Percentiles rank a stretch among this genome's conserved stretches.
Evolutionary conservation across 139 green algal species (phyloP).

Genomic region (Chlamydomonas eustigma): DNA sequence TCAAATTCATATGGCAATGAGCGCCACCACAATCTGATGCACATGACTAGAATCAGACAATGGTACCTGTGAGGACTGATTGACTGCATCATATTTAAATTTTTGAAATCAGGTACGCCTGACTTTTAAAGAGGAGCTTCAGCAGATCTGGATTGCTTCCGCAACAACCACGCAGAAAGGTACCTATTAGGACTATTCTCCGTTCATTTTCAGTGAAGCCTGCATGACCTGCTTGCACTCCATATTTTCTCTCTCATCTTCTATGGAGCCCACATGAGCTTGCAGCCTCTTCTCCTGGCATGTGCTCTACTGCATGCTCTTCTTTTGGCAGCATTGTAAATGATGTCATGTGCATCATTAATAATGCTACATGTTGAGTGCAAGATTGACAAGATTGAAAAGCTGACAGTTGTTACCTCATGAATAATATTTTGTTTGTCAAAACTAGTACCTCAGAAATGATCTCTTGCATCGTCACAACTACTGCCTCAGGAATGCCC

Average conservation of each 20-base stretch:
- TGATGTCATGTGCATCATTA: no score
- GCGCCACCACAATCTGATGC: neutral
- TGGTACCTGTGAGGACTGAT: neutral
- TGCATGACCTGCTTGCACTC: neutral
- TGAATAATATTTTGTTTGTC: neutral
- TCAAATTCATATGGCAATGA: neutral
- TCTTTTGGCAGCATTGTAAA: no score
- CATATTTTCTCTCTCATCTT: neutral
- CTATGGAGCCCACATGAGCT: neutral
- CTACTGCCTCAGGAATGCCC: no score
- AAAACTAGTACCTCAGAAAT: neutral
- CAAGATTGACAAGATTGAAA: no score
- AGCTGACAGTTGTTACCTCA: no score
- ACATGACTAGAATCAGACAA: neutral
- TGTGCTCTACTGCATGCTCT: no score
- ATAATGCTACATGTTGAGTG: no score
- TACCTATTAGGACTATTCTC: neutral
- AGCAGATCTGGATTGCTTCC: slow-evolving; percentile 61
- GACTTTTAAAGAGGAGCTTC: slow-evolving; percentile 58
- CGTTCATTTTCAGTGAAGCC: neutral
- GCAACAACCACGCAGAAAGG: slow-evolving; percentile 49
- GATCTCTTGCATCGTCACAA: no score
- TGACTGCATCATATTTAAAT: neutral
- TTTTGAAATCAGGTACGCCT: slow-evolving; percentile 44
- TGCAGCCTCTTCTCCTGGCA: neutral